Evolutionary conservation across 1,284 basidiomycete species (phyloP), one percentile per base, ranked within the genome.

Genomic region (Sporisorium reilianum): DNA sequence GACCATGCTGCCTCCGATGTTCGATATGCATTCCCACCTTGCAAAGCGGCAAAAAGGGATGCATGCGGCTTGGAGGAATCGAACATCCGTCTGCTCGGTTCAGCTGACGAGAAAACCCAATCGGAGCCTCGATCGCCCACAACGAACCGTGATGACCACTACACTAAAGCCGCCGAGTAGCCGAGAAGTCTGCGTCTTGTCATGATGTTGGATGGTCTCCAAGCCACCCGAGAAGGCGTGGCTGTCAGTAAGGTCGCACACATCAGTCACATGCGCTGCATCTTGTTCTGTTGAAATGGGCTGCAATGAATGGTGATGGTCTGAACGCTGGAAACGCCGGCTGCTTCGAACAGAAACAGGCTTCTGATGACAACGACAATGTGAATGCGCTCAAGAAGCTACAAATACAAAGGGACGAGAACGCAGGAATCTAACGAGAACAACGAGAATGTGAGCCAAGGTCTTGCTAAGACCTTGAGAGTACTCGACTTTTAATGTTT

Each of bases 51-150:
- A 28, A 57, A 44, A 58, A 30, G 23, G 16, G 20, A 25, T 57
- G 61, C 61, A 25, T 57, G 61, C 61, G 34, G 44, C 36, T 49
- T 55, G 61, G 67, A 69, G 57, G 67, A 69, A 69, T 69, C 61
- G 67, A 69, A 64, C 67, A 63, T 69, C 67, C 67, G 53, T 64
- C 53, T 69, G 61, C 57, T 69, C 61, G 61, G 67, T 26, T 45
- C 55, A 36, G n/a, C 22, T 28, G 41, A 32, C 25, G 28, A n/a
- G n/a, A 3, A 11, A 28, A 34, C 41, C 32, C 30, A 36, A 22
- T 28, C 28, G 44, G 26, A 12, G 6, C 5, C 22, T n/a, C 42
- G 26, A 22, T 40, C 26, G 51, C 5, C 36, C 65, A 68, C 65
- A 68, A 68, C 60, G 65, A 68, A 55, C 59, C 36, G 55, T 63